phyloP scores from a whole-genome alignment of 1,284 basidiomycete genomes.

The Entoloma clypeatum region DNA sequence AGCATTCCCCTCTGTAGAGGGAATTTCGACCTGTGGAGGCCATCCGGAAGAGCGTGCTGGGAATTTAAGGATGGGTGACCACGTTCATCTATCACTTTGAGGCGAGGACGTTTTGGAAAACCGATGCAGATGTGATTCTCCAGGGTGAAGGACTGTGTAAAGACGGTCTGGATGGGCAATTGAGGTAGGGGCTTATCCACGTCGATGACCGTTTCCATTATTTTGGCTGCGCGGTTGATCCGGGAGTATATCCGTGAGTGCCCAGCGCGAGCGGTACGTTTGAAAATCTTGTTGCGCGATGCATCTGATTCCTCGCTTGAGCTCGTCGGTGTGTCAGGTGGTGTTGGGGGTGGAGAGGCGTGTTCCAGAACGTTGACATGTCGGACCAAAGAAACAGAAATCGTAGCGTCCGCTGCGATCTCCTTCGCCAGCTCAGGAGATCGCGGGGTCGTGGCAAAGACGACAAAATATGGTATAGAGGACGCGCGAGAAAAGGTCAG shows the following conservation, averaged over 20 bases:
- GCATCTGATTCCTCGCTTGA: constrained; percentile 48
- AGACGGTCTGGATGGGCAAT: constrained; percentile 38
- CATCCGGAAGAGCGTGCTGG: constrained; percentile 54
- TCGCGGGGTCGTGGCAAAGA: constrained; percentile 60
- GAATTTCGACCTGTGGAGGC: constrained; percentile 57
- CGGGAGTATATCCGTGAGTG: constrained; percentile 36
- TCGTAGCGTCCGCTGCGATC: constrained; percentile 64
- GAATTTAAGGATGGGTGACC: constrained; percentile 46
- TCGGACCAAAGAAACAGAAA: constrained; percentile 57
- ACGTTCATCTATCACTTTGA: constrained; percentile 28
- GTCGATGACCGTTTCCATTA: constrained; percentile 19
- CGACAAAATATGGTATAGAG: constrained; percentile 63
- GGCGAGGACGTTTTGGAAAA: constrained; percentile 64
- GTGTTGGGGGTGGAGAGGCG: constrained; percentile 34
- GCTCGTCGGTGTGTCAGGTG: constrained; percentile 42
- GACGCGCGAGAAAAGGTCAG: constrained; percentile 54
- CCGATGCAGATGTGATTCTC: constrained; percentile 55
- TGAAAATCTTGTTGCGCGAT: constrained; percentile 39
- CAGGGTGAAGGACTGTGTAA: constrained; percentile 47
- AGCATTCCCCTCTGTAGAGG: constrained; percentile 52
- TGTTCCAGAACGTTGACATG: constrained; percentile 48
- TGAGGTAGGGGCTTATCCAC: constrained; percentile 45
- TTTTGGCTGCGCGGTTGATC: constrained; percentile 24
- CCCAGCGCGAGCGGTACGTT: constrained; percentile 41
- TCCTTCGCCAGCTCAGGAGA: constrained; percentile 52